Conservation (phyloP, 371 early-diverging fungal species). For the Saksenaea vasiformis region DNA sequence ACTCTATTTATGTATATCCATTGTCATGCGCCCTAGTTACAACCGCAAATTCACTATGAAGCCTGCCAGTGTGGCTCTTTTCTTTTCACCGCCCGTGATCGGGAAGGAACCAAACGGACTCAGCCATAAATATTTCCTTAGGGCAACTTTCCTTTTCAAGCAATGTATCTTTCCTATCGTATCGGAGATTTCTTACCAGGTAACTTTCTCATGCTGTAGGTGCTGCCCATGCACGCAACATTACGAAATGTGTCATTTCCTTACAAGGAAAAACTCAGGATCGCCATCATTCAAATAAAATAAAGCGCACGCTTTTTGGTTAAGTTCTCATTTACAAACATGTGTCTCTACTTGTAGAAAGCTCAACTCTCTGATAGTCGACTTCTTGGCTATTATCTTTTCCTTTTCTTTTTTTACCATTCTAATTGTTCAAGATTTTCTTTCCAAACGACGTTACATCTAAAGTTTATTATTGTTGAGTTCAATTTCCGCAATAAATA, state of each 20-base stretch:
- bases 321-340: neutral
- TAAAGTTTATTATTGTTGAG: too few species aligned
- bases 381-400: neutral
- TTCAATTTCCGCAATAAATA: too few species aligned
- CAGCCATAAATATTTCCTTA: neutral
- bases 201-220: neutral
- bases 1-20: too few species aligned
- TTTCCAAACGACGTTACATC: too few species aligned
- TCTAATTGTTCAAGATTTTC: neutral
- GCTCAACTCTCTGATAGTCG: too few species aligned
- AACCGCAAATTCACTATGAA: neutral
- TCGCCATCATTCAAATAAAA: neutral
- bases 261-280: neutral
- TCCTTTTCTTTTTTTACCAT: neutral
- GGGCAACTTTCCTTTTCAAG: constrained; percentile 1
- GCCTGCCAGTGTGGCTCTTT: neutral
- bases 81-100: neutral
- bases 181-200: constrained; percentile 3
- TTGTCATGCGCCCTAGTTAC: too few species aligned
- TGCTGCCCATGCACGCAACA: neutral
- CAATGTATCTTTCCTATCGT: neutral
- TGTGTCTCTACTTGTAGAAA: neutral
- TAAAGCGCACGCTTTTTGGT: neutral
- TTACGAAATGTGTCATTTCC: neutral
- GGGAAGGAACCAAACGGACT: neutral